phyloP scores from a whole-genome alignment of 2,329 filamentous ascomycete genomes.

The Xylaria sp. region DNA sequence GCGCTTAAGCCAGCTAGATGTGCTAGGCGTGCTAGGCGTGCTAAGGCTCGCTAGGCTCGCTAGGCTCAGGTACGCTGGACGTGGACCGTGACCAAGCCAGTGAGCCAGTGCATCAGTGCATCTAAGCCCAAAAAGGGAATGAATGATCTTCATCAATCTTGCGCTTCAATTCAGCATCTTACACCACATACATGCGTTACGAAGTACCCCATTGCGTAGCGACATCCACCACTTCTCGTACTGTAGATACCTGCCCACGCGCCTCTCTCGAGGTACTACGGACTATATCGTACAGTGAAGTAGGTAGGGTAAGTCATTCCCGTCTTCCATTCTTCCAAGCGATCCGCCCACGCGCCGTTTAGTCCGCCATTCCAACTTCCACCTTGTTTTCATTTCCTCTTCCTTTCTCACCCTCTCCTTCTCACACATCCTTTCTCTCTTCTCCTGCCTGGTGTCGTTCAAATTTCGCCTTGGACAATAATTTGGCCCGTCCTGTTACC shows the following conservation, averaged over 20 bases:
- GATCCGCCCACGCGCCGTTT: not conserved
- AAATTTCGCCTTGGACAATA: not conserved
- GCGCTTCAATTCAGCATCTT: too few relatives aligned
- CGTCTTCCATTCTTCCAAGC: not conserved
- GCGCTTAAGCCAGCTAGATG: too few relatives aligned
- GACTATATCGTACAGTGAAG: too few relatives aligned
- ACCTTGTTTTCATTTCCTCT: constrained; percentile 9
- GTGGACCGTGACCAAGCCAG: not conserved
- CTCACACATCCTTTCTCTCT: constrained; percentile 9
- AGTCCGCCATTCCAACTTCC: constrained; percentile 22
- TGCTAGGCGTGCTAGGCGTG: too few relatives aligned
- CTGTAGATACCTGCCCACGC: not conserved
- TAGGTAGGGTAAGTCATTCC: not conserved
- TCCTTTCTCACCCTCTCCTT: constrained; percentile 5
- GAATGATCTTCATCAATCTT: not conserved
- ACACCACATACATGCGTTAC: too few relatives aligned
- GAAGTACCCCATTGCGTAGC: not conserved
- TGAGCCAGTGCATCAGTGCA: too few relatives aligned
- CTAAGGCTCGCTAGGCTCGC: too few relatives aligned
- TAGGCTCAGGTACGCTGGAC: not conserved
- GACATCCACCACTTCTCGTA: not conserved
- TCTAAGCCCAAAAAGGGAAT: not conserved
- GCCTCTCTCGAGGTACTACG: not conserved
- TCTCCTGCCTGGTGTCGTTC: constrained; percentile 1
- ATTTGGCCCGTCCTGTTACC: not conserved